phyloP scores from a whole-genome alignment of 192 early-diverging fungal species.

The Funneliformis geosporum region DNA sequence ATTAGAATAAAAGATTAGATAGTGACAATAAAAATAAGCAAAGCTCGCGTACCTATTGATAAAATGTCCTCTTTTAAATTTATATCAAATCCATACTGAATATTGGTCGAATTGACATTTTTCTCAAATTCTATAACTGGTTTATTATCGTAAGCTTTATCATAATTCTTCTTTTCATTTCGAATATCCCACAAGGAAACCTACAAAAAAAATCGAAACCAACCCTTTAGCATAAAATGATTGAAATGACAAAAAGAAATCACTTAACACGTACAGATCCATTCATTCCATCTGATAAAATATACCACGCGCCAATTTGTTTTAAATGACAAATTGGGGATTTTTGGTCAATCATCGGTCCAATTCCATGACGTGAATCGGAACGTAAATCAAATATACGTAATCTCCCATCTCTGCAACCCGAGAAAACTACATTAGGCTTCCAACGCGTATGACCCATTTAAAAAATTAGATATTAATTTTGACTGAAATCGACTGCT shows the following conservation, averaged over 20 bases:
- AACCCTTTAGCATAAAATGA: background rate
- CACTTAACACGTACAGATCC: slow-evolving; percentile 9
- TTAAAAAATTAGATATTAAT: background rate
- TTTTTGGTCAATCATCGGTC: background rate
- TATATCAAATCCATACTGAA: background rate
- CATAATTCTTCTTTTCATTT: background rate
- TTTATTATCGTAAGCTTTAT: too few relatives aligned
- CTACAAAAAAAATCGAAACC: background rate
- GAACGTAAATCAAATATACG: slow-evolving; percentile 12
- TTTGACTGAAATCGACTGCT: background rate
- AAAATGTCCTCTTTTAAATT: slow-evolving; percentile 10
- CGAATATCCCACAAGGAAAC: slow-evolving; percentile 24
- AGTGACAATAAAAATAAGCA: background rate
- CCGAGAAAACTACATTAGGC: background rate
- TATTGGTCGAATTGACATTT: slow-evolving; percentile 22
- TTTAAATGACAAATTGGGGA: slow-evolving; percentile 24
- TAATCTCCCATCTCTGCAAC: slow-evolving; percentile 18
- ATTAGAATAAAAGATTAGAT: background rate
- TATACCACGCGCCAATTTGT: slow-evolving; percentile 15
- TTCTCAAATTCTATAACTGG: slow-evolving; percentile 7
- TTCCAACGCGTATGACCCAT: background rate
- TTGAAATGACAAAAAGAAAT: background rate
- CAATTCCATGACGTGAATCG: background rate
- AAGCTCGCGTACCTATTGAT: background rate
- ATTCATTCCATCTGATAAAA: slow-evolving; percentile 23